Conservation (phyloP, 169 alveolate species). For the Plasmodium relictum region DNA sequence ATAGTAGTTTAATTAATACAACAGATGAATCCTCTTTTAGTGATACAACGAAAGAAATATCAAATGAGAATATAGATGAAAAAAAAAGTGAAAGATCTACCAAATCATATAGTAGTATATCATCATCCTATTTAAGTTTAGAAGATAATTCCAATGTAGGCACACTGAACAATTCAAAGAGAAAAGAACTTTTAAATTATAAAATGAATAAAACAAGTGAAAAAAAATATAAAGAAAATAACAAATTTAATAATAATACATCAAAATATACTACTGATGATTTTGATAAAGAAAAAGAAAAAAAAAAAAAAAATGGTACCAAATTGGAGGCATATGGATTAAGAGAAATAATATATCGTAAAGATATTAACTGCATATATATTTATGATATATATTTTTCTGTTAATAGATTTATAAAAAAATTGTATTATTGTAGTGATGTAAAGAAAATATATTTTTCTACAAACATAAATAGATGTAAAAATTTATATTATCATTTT, state of each 20-base stretch:
- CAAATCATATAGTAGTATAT: neutral
- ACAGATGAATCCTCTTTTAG: slow-evolving; percentile 66
- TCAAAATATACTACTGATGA: neutral
- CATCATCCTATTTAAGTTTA: too few species aligned
- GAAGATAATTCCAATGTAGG: too few species aligned
- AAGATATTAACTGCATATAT: slow-evolving; percentile 69
- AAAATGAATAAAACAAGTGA: neutral
- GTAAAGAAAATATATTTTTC: slow-evolving; percentile 70
- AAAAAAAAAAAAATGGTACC: slow-evolving; percentile 4
- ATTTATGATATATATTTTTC: slow-evolving; percentile 56
- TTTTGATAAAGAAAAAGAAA: slow-evolving; percentile 4
- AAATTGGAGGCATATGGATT: slow-evolving; percentile 35
- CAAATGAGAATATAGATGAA: slow-evolving; percentile 9
- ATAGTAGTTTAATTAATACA: slow-evolving; percentile 56
- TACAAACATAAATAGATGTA: slow-evolving; percentile 64
- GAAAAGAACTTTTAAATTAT: neutral
- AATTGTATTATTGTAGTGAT: slow-evolving; percentile 76
- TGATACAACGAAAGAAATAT: slow-evolving; percentile 11
- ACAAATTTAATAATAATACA: neutral
- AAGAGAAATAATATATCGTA: slow-evolving; percentile 73
- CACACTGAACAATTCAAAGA: too few species aligned
- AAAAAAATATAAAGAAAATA: neutral
- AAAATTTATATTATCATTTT: slow-evolving; percentile 72
- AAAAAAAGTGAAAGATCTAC: slow-evolving; percentile 14
- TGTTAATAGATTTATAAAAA: slow-evolving; percentile 59